Conservation (phyloP, 208 protist species). For the Trypanosomatidae sp. region DNA sequence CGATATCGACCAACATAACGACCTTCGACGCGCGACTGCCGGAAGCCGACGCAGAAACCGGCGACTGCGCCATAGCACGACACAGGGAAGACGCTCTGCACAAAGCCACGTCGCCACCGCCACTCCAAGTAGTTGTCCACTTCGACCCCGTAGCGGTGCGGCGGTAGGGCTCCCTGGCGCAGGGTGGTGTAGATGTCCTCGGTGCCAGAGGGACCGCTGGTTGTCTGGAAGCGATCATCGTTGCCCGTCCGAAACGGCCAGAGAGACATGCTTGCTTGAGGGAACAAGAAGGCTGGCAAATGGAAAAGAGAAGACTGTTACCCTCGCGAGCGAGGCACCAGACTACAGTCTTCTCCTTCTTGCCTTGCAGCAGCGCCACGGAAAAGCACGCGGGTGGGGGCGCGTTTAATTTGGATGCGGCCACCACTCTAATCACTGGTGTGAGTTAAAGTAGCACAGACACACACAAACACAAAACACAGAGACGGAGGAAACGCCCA, state of each 20-base stretch:
- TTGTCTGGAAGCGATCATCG: slow-evolving; percentile 77
- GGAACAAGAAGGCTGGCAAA: neutral
- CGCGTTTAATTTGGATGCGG: neutral
- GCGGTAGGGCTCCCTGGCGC: slow-evolving; percentile 50
- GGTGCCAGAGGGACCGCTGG: neutral
- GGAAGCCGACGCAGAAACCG: slow-evolving; percentile 70
- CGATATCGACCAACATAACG: slow-evolving; percentile 80
- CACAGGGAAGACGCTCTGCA: slow-evolving; percentile 82
- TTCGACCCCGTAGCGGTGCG: slow-evolving; percentile 63
- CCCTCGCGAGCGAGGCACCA: neutral
- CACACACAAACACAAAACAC: too few relatives aligned
- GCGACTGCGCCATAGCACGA: slow-evolving; percentile 60
- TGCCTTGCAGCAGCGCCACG: neutral
- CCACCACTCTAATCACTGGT: neutral
- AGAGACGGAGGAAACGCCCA: too few relatives aligned
- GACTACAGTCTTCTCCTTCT: neutral
- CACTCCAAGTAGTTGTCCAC: slow-evolving; percentile 77
- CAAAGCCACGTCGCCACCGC: slow-evolving; percentile 75
- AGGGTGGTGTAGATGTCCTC: slow-evolving; percentile 78
- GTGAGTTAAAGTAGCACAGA: too few relatives aligned
- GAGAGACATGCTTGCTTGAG: slow-evolving; percentile 43
- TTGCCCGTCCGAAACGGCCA: slow-evolving; percentile 90
- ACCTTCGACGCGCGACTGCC: slow-evolving; percentile 69
- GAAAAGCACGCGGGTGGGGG: neutral
- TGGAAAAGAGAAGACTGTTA: neutral